A percentile compares a stretch with the other conserved stretches of the same genome.
Evolutionary conservation across 441 rosid species (phyloP).

Genomic region (Melastoma candidum): DNA sequence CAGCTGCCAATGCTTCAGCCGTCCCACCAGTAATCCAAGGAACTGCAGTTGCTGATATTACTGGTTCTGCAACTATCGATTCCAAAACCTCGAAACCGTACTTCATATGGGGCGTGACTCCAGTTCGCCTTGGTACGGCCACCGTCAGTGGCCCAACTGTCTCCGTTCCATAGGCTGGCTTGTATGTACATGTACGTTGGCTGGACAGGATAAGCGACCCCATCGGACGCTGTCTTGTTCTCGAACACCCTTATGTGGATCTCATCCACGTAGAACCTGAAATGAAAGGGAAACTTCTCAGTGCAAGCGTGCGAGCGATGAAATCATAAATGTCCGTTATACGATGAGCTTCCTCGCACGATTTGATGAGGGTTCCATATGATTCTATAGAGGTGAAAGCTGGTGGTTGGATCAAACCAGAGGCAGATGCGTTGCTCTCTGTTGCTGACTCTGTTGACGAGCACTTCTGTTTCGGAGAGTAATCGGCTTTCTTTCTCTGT

Average conservation of each 20-base stretch:
- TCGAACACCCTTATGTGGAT: constrained; percentile 59
- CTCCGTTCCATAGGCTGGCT: constrained; percentile 70
- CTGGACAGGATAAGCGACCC: constrained; percentile 41
- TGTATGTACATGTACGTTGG: constrained; percentile 42
- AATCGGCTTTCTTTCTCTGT: constrained; percentile 43
- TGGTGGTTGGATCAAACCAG: constrained; percentile 67
- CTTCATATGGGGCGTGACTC: constrained; percentile 47
- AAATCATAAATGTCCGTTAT: no score
- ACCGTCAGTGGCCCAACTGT: constrained; percentile 64
- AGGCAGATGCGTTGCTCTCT: constrained; percentile 52
- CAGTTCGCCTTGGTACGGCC: constrained; percentile 51
- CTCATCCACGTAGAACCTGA: constrained; percentile 42
- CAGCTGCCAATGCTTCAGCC: constrained; percentile 22
- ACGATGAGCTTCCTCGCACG: constrained; percentile 30
- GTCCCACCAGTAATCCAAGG: constrained; percentile 54
- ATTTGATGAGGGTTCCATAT: constrained; percentile 68
- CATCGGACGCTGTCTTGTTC: constrained; percentile 24
- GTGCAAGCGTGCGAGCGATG: background rate
- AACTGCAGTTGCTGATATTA: constrained; percentile 16
- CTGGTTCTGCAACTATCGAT: constrained; percentile 29
- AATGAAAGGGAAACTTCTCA: background rate
- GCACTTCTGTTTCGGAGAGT: constrained; percentile 59
- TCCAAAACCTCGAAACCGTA: constrained; percentile 39
- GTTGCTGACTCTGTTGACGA: constrained; percentile 39
- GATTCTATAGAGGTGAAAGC: constrained; percentile 45